Evolutionary conservation across 805 yeast species (phyloP).

Genomic region (Maudiozyma turicensis): DNA sequence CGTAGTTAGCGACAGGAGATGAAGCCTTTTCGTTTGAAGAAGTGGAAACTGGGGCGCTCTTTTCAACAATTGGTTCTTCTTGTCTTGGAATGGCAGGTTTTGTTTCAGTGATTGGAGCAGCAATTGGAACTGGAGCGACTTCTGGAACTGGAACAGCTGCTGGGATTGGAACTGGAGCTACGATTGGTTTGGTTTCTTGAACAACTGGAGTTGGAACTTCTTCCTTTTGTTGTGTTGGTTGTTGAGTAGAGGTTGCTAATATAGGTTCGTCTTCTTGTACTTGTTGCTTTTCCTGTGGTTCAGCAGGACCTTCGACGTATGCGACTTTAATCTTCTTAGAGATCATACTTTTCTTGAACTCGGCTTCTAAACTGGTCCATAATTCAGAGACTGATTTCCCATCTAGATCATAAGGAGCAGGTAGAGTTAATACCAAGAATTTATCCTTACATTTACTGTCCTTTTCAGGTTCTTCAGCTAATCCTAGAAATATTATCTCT

Average conservation of each 20-base stretch:
- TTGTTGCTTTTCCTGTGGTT: neutral
- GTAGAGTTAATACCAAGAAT: conserved; percentile 78
- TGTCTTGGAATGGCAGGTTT: neutral
- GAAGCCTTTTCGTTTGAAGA: neutral
- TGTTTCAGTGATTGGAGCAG: neutral
- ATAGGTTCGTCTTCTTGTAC: neutral
- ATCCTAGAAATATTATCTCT: conserved; percentile 77
- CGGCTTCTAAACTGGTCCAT: conserved; percentile 64
- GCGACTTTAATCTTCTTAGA: conserved; percentile 61
- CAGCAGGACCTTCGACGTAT: conserved; percentile 21
- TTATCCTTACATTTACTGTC: conserved; percentile 82
- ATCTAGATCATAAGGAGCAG: conserved; percentile 51
- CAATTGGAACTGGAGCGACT: neutral
- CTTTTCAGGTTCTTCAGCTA: conserved; percentile 59
- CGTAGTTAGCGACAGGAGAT: conserved; percentile 10
- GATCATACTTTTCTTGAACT: conserved; percentile 41
- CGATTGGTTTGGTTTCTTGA: conserved; percentile 5
- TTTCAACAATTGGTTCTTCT: neutral
- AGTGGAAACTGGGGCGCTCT: neutral
- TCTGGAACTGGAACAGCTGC: neutral
- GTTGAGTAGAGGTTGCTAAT: neutral
- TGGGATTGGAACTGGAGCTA: neutral
- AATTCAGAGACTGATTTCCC: conserved; percentile 52
- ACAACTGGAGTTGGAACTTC: conserved; percentile 8
- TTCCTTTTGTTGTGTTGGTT: neutral